These are phyloP conservation scores for Hamamelis virginiana DNA, from an alignment of 164 flowering plant species.

Conservation along the genomic window DNA sequence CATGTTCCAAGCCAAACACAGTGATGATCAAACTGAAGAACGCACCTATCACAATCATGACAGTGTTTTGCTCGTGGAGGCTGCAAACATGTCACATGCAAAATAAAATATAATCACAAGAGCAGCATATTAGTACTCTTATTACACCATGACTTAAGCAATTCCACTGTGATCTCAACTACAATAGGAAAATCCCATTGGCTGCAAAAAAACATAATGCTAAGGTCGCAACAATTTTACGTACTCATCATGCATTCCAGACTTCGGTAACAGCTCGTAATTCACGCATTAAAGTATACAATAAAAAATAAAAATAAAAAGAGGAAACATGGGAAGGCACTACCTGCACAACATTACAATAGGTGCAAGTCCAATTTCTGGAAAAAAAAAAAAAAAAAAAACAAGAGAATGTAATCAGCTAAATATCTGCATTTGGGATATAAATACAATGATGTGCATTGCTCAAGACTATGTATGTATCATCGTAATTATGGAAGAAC, in stretches of 20 bases:
- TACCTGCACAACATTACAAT: slow-evolving; percentile 90
- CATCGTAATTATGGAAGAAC: background rate
- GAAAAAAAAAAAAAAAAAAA: slow-evolving; percentile 17
- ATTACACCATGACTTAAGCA: background rate
- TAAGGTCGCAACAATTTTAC: background rate
- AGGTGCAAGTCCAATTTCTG: slow-evolving; percentile 82
- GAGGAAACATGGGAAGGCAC: slow-evolving; percentile 2
- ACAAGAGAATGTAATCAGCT: slow-evolving; percentile 21
- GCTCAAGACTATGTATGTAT: background rate
- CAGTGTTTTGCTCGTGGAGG: slow-evolving; percentile 99
- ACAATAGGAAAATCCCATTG: background rate
- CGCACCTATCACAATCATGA: slow-evolving; percentile 95
- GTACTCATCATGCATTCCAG: background rate
- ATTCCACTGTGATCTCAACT: background rate
- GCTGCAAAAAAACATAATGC: background rate
- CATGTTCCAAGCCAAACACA: slow-evolving; percentile 99
- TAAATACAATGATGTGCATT: background rate
- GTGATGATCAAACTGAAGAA: slow-evolving; percentile 98
- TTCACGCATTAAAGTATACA: background rate
- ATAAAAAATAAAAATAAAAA: background rate
- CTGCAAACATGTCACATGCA: slow-evolving; percentile 42
- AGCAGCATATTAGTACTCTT: background rate
- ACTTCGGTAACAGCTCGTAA: background rate
- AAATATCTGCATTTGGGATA: background rate
- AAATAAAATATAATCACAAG: slow-evolving; percentile 4